Percentiles rank a stretch among this genome's conserved stretches.
These are phyloP conservation scores for Angomonas ambiguus DNA, from an alignment of 208 protist species.

Conservation along the genomic window DNA sequence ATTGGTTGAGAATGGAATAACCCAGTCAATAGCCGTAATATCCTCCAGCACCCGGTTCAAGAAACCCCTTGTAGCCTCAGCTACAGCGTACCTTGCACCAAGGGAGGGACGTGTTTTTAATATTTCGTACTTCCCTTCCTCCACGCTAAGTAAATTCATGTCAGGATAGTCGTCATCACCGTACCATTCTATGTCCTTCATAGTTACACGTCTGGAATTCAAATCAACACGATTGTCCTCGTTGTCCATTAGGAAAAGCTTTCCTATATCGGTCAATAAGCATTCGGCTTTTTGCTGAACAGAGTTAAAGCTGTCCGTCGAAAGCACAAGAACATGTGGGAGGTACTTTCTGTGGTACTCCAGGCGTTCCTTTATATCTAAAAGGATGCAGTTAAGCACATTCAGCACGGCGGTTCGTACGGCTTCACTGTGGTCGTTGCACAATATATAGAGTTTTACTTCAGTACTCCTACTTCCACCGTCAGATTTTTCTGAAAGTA, in stretches of 20 bases:
- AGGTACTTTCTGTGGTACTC: conserved; percentile 78
- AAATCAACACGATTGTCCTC: conserved; percentile 87
- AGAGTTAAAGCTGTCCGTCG: conserved; percentile 59
- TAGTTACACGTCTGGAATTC: conserved; percentile 64
- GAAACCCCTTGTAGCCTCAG: conserved; percentile 59
- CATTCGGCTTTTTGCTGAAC: conserved; percentile 42
- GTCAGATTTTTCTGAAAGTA: conserved; percentile 51
- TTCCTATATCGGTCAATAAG: conserved; percentile 58
- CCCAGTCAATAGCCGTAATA: conserved; percentile 82
- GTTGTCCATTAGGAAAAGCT: conserved; percentile 82
- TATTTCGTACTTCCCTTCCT: conserved; percentile 10
- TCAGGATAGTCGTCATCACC: conserved; percentile 85
- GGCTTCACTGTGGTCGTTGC: conserved; percentile 76
- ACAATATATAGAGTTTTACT: conserved; percentile 62
- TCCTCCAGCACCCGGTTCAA: conserved; percentile 63
- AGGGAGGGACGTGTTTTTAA: conserved; percentile 58
- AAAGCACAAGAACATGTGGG: conserved; percentile 72
- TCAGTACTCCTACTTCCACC: conserved; percentile 48
- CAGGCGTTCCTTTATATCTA: conserved; percentile 77
- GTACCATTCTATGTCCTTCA: conserved; percentile 93
- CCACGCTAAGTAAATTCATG: conserved; percentile 32
- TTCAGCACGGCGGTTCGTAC: conserved; percentile 57
- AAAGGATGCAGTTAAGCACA: conserved; percentile 48
- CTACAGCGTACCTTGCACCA: conserved; percentile 76
- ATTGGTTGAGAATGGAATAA: conserved; percentile 82